Evolutionary conservation across 2,329 filamentous ascomycete genomes (phyloP), one percentile per base, ranked within the genome.

Genomic region (Tetracladium maxilliforme): DNA sequence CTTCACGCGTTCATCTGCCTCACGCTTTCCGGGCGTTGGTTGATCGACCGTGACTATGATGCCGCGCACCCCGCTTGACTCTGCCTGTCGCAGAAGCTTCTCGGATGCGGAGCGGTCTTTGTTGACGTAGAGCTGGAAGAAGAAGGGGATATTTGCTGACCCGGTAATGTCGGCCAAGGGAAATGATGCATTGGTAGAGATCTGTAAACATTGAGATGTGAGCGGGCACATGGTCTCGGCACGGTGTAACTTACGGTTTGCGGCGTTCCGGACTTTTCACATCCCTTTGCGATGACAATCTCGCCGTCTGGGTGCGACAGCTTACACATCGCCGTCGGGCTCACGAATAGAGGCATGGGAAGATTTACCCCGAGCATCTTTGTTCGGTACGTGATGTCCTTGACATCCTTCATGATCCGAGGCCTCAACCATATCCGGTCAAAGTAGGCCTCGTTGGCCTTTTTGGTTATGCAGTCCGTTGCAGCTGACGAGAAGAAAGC

Each of bases 401-500:
- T 54, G 5, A 78, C 71, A 36, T 72, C 58, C 19, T 56, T 51
- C 26, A 75, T 47, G 15, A 70, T 56, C 12, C 68, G 56, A 1
- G 70, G 70, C 1, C 72, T 62, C 5, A 78, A 57, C 43, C 56
- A 57, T 33, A 77, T 70, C 14, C 57, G 46, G 20, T 56, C 48
- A 36, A 70, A 72, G 32, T 58, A 51, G 1, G 56, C 51, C 14
- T 51, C 56, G 42, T 78, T 79, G 24, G 59, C 56, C 13, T 51
- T 50, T 23, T 71, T 65, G 19, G 73, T 67, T 37, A 60, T 59
- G 13, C 84, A 59, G 49, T 95, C 73, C 6, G 70, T 76, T 8
- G 72, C 66, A 3, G 71, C 73, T 7, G 69, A 74, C 12, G 68
- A 74, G 40, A 72, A 66, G 39, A 77, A 79, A 1, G 72, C 73